These are phyloP conservation scores for Helenozyma baotianmanensis DNA, from an alignment of 805 yeast genomes.

Conservation along the genomic window DNA sequence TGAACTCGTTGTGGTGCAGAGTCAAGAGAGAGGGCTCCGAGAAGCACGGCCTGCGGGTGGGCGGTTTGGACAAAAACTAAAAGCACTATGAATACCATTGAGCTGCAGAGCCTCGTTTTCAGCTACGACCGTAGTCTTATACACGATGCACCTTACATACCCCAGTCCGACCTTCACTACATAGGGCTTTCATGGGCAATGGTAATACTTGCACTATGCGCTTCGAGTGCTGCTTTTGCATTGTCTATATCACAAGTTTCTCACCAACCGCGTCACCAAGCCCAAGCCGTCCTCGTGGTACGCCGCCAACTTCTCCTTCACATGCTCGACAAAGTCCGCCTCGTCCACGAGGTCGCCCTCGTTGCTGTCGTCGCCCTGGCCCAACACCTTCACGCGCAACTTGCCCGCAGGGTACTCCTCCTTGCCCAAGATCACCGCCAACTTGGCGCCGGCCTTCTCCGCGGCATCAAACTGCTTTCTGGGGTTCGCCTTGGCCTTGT, in stretches of 20 bases:
- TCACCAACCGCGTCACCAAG: conserved; percentile 60
- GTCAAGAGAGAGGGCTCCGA: conserved; percentile 58
- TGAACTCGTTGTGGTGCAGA: conserved; percentile 72
- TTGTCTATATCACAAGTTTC: conserved; percentile 51
- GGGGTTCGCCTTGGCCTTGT: conserved; percentile 89
- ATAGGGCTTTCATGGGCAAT: no score
- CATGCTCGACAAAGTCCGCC: conserved; percentile 53
- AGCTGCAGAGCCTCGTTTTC: background rate
- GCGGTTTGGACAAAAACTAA: conserved; percentile 15
- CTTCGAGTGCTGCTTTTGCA: no score
- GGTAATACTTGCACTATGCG: no score
- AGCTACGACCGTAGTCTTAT: no score
- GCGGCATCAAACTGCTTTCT: conserved; percentile 98
- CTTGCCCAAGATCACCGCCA: conserved; percentile 92
- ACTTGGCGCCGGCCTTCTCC: conserved; percentile 84
- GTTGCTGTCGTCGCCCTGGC: conserved; percentile 78
- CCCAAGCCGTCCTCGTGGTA: conserved; percentile 52
- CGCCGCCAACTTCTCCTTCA: conserved; percentile 32
- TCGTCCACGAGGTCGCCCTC: conserved; percentile 76
- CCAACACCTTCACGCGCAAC: conserved; percentile 80
- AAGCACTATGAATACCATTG: no score
- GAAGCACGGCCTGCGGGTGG: conserved; percentile 28
- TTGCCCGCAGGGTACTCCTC: conserved; percentile 84
- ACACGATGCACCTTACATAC: no score
- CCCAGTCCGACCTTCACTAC: no score